phyloP scores from a whole-genome alignment of 2,329 filamentous ascomycete species.

The Aureobasidium sp. region DNA sequence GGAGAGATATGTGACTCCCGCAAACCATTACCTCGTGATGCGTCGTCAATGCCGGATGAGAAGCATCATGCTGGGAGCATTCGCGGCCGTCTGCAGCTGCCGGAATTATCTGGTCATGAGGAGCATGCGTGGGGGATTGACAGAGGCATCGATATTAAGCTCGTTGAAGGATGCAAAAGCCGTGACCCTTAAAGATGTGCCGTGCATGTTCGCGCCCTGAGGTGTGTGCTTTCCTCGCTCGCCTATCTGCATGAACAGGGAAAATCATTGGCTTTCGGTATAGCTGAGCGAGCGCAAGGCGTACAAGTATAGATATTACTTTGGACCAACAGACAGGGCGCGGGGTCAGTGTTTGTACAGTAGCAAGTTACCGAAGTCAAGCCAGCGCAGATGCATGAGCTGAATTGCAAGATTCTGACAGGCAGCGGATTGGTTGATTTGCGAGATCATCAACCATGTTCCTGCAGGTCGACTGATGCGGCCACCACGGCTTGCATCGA shows the following conservation, averaged over 20 bases:
- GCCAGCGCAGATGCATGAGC: slow-evolving; percentile 6
- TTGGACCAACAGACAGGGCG: not conserved
- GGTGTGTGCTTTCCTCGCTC: not conserved
- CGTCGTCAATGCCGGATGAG: not conserved
- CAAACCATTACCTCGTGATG: not conserved
- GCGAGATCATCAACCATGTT: not conserved
- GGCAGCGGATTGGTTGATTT: slow-evolving; percentile 1
- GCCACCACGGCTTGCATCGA: slow-evolving; percentile 8
- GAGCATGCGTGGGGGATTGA: not conserved
- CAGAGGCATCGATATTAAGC: slow-evolving; percentile 5
- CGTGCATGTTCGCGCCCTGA: not conserved
- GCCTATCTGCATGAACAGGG: not conserved
- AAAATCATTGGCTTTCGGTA: not conserved
- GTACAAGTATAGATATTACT: not conserved
- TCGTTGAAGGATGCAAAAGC: not conserved
- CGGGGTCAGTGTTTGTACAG: not conserved
- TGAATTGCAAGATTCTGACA: not conserved
- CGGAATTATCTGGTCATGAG: not conserved
- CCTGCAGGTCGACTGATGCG: slow-evolving; percentile 10
- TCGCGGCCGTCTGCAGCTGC: not conserved
- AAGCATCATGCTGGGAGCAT: not conserved
- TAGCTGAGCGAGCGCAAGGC: not conserved
- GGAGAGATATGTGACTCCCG: not conserved
- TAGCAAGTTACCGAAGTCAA: slow-evolving; percentile 1
- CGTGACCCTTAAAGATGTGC: slow-evolving; percentile 1